Evolutionary conservation across 2,329 filamentous ascomycete species (phyloP).

Genomic region (Ophidiomyces ophidiicola): DNA sequence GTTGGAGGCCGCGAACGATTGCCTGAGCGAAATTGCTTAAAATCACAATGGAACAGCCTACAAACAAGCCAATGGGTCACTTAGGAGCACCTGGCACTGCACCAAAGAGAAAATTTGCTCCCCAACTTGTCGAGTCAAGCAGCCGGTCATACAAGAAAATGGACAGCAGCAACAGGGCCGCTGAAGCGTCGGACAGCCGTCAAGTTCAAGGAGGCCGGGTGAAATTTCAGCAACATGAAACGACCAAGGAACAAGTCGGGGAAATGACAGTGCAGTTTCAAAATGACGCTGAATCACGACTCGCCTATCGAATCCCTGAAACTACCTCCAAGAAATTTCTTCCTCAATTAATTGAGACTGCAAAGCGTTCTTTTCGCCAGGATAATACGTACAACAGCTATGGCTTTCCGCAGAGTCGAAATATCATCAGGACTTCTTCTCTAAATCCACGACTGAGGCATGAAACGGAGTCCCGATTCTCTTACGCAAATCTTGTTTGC

Average conservation of each 20-base stretch:
- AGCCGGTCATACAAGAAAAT: conserved; percentile 7
- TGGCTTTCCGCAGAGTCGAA: conserved; percentile 36
- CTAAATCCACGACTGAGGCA: conserved; percentile 1
- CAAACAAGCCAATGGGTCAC: background rate
- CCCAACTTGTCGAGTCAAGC: conserved; percentile 13
- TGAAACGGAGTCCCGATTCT: conserved; percentile 38
- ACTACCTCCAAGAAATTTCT: conserved; percentile 45
- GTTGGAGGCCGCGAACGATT: conserved; percentile 2
- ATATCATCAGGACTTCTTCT: conserved; percentile 5
- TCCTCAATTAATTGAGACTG: conserved; percentile 71
- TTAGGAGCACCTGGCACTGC: background rate
- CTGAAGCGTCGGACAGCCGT: background rate
- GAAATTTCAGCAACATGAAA: conserved; percentile 11
- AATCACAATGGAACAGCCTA: conserved; percentile 2
- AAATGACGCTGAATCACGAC: background rate
- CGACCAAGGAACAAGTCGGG: conserved; percentile 10
- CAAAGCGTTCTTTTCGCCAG: conserved; percentile 55
- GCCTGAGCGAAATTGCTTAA: background rate
- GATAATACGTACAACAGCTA: conserved; percentile 50
- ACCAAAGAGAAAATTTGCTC: conserved; percentile 12
- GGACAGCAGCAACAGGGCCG: background rate
- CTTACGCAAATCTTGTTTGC: conserved; percentile 32
- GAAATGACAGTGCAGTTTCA: conserved; percentile 2
- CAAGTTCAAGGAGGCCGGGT: conserved; percentile 5
- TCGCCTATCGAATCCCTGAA: background rate